Percentiles rank a stretch among this genome's conserved stretches.
Conservation (phyloP, 192 early-diverging fungal genomes). For the Mycoemilia scoparia region DNA sequence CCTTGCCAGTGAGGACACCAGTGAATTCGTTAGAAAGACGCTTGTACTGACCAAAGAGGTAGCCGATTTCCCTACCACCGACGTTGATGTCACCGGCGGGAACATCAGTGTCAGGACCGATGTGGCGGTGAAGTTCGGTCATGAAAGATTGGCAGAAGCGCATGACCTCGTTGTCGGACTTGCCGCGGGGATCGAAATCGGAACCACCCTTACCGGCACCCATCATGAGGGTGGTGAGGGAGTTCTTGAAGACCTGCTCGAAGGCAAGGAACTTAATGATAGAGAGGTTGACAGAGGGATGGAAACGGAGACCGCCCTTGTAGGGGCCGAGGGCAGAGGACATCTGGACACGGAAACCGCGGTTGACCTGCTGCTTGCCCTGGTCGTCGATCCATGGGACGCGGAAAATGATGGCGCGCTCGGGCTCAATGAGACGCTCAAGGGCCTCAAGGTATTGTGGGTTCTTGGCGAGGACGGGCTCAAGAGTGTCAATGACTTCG, state of each 20-base stretch:
- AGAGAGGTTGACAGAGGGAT: conserved; percentile 34
- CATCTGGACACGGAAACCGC: conserved; percentile 36
- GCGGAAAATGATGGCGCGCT: conserved; percentile 32
- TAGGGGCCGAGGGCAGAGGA: conserved; percentile 37
- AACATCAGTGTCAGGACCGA: conserved; percentile 32
- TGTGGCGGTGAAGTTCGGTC: conserved; percentile 34
- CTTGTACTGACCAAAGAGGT: conserved; percentile 36
- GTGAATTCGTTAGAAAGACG: conserved; percentile 30
- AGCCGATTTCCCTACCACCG: conserved; percentile 32
- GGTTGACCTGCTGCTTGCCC: conserved; percentile 30
- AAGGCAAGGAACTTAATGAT: conserved; percentile 36
- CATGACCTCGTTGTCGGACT: conserved; percentile 33
- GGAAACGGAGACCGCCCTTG: conserved; percentile 38
- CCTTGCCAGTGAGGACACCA: conserved; percentile 34
- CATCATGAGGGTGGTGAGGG: conserved; percentile 34
- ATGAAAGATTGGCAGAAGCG: conserved; percentile 35
- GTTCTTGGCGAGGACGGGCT: conserved; percentile 26
- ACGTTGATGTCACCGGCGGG: conserved; percentile 35
- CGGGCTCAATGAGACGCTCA: conserved; percentile 32
- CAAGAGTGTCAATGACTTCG: conserved; percentile 29
- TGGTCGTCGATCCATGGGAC: conserved; percentile 33
- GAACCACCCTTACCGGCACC: conserved; percentile 33
- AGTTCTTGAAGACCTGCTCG: conserved; percentile 39
- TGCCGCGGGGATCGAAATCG: conserved; percentile 30
- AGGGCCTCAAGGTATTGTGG: conserved; percentile 25